Conservation (phyloP, 208 protist genomes). For the Acanthamoeba polyphaga region DNA sequence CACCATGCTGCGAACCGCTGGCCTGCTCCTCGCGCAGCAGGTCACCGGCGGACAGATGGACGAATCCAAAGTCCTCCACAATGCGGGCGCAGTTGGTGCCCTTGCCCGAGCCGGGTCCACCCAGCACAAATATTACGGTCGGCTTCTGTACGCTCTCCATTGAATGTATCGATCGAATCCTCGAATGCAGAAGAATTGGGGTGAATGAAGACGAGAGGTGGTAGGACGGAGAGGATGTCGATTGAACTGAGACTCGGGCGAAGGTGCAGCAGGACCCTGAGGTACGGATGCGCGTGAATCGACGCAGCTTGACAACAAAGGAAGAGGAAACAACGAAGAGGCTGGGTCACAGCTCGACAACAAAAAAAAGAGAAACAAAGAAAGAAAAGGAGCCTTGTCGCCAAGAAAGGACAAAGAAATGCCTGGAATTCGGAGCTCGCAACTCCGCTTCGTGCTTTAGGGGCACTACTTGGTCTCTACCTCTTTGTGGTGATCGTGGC, state of each 20-base stretch:
- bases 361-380: background rate
- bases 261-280: background rate
- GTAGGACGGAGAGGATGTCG: background rate
- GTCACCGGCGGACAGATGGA: constrained; percentile 94
- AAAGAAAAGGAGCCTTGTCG: background rate
- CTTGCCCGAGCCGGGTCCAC: constrained; percentile 95
- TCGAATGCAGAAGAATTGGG: background rate
- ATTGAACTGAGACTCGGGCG: background rate
- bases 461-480: background rate
- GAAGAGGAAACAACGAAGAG: background rate
- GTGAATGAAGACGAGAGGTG: background rate
- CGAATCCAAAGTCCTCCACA: constrained; percentile 89
- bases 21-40: constrained; percentile 93
- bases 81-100: constrained; percentile 94
- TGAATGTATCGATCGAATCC: background rate
- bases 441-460: background rate
- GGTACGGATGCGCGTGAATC: background rate
- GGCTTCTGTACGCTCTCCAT: constrained; percentile 55
- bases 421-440: background rate
- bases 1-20: constrained; percentile 80
- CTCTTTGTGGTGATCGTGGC: constrained; percentile 75
- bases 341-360: background rate
- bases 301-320: constrained; percentile 8
- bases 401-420: background rate
- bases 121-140: constrained; percentile 87